Evolutionary conservation across 2,329 filamentous ascomycete genomes (phyloP).

Genomic region (Phaeosphaeriaceae sp.): DNA sequence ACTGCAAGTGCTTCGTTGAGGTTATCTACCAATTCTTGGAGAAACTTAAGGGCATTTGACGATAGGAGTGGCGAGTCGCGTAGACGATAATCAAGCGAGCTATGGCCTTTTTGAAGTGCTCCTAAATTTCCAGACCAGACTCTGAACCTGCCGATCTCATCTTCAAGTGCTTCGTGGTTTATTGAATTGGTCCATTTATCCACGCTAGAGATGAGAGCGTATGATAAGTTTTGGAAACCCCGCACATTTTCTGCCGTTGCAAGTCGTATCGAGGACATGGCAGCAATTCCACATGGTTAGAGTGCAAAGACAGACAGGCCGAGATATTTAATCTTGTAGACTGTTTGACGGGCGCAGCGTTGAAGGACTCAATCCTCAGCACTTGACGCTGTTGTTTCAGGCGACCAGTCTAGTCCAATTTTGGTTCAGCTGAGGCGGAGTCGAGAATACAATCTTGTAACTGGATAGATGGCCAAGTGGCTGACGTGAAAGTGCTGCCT

Average conservation of each 20-base stretch:
- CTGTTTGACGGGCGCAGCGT: constrained; percentile 3
- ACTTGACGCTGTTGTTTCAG: constrained; percentile 3
- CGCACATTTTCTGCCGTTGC: constrained; percentile 38
- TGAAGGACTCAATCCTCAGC: neutral
- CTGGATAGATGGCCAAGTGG: too few relatives aligned
- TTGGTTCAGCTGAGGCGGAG: constrained; percentile 15
- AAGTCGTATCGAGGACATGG: constrained; percentile 36
- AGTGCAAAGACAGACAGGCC: neutral
- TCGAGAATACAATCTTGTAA: constrained; percentile 3
- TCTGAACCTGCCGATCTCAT: constrained; percentile 46
- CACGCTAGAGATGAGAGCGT: constrained; percentile 23
- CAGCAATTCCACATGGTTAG: constrained; percentile 16
- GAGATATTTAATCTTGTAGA: constrained; percentile 4
- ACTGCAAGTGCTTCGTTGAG: constrained; percentile 35
- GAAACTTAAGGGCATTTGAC: constrained; percentile 41
- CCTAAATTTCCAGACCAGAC: constrained; percentile 47
- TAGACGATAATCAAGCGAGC: constrained; percentile 45
- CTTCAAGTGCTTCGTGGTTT: constrained; percentile 39
- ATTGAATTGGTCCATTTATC: constrained; percentile 20
- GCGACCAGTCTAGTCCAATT: constrained; percentile 9
- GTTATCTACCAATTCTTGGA: constrained; percentile 42
- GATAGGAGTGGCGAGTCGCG: constrained; percentile 44
- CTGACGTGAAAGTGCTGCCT: constrained; percentile 5
- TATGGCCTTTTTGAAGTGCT: constrained; percentile 46
- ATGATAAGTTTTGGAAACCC: constrained; percentile 34